Percentiles rank a stretch among this genome's conserved stretches.
Conservation (phyloP, 495 filamentous ascomycete genomes). For the Xylaria sp. region DNA sequence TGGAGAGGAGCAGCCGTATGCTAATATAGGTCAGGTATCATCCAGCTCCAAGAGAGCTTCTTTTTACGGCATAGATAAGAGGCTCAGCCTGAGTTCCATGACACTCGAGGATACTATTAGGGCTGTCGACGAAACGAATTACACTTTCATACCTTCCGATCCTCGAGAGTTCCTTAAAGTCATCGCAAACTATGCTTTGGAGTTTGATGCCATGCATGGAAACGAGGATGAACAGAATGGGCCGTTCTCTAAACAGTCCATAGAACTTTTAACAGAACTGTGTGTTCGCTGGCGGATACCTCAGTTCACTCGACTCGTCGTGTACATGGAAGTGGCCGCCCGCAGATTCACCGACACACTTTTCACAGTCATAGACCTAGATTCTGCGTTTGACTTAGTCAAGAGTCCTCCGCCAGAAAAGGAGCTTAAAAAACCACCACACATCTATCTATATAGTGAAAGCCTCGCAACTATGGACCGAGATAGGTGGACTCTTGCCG, state of each 20-base stretch:
- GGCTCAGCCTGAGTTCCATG: constrained; percentile 76
- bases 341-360: constrained; percentile 88
- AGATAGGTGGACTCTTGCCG: constrained; percentile 78
- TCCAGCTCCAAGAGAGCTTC: constrained; percentile 43
- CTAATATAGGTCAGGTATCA: constrained; percentile 65
- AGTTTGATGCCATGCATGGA: constrained; percentile 61
- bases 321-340: constrained; percentile 84
- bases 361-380: constrained; percentile 78
- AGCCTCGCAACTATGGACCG: constrained; percentile 53
- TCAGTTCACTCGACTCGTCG: constrained; percentile 75
- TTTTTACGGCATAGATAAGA: constrained; percentile 68
- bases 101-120: constrained; percentile 66
- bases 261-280: constrained; percentile 83
- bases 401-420: constrained; percentile 72
- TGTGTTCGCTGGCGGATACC: constrained; percentile 91
- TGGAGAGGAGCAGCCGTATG: constrained; percentile 58
- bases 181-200: constrained; percentile 76
- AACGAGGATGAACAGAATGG: constrained; percentile 59
- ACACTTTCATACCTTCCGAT: constrained; percentile 89
- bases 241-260: constrained; percentile 80
- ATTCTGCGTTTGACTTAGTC: constrained; percentile 79
- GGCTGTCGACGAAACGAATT: constrained; percentile 62
- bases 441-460: constrained; percentile 47
- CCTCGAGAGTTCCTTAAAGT: constrained; percentile 80
- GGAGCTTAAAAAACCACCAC: constrained; percentile 57